Percentiles rank a stretch among this genome's conserved stretches.
Evolutionary conservation across 306 rosid species (phyloP).

Genomic region (Sphenostylis stenocarpa): DNA sequence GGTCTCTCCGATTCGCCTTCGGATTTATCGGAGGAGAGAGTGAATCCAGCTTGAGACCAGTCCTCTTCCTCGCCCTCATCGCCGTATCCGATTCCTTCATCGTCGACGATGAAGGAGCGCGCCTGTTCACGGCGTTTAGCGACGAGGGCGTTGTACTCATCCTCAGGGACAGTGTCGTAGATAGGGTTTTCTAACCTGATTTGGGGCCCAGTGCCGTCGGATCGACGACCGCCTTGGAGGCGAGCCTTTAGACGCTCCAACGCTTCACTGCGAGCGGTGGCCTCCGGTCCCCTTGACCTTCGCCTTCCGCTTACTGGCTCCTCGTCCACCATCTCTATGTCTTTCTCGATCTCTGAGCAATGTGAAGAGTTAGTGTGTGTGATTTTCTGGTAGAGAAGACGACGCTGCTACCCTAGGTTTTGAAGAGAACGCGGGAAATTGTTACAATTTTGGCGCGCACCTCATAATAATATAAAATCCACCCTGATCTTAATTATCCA

Average conservation of each 20-base stretch:
- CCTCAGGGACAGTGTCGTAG: constrained; percentile 72
- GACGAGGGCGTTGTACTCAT: constrained; percentile 79
- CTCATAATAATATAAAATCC: not conserved
- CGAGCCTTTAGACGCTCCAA: constrained; percentile 75
- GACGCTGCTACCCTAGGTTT: not conserved
- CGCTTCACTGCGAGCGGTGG: constrained; percentile 59
- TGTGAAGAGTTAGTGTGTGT: not conserved
- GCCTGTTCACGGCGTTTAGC: constrained; percentile 85
- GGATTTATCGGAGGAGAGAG: constrained; percentile 65
- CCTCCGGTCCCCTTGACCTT: constrained; percentile 58
- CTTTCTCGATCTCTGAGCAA: not conserved
- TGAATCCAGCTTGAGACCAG: constrained; percentile 72
- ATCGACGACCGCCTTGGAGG: constrained; percentile 62
- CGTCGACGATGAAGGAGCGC: constrained; percentile 71
- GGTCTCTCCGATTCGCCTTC: constrained; percentile 61
- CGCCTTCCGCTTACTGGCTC: constrained; percentile 51
- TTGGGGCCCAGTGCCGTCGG: constrained; percentile 57
- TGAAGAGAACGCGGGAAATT: constrained; percentile 44
- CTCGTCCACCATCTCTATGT: constrained; percentile 62
- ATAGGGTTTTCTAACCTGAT: constrained; percentile 76
- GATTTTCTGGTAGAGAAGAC: not conserved
- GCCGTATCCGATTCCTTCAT: constrained; percentile 78
- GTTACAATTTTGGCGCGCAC: constrained; percentile 28
- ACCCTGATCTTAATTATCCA: no score
- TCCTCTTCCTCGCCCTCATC: constrained; percentile 98